Evolutionary conservation across 2,329 filamentous ascomycete species (phyloP).

Genomic region (Exophiala dermatitidis): DNA sequence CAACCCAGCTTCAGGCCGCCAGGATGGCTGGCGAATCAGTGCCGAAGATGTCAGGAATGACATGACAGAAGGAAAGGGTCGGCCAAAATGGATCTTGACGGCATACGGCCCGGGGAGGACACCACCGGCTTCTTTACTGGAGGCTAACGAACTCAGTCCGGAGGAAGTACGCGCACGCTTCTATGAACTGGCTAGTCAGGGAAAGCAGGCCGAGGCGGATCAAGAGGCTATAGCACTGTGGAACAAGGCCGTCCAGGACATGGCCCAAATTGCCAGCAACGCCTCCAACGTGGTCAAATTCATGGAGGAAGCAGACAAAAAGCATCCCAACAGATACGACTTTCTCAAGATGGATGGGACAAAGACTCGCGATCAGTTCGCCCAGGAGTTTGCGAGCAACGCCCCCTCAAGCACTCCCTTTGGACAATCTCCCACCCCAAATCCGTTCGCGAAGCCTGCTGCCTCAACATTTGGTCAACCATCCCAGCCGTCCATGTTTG

Average conservation of each 20-base stretch:
- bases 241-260: slow-evolving; percentile 61
- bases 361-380: slow-evolving; percentile 26
- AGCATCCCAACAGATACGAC: slow-evolving; percentile 69
- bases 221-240: slow-evolving; percentile 51
- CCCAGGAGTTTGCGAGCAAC: slow-evolving; percentile 30
- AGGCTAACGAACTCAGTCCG: slow-evolving; percentile 78
- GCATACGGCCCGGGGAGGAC: slow-evolving; percentile 72
- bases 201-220: slow-evolving; percentile 46
- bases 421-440: slow-evolving; percentile 13
- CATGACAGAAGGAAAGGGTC: slow-evolving; percentile 54
- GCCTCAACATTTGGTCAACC: slow-evolving; percentile 37
- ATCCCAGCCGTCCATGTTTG: slow-evolving; percentile 26
- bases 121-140: slow-evolving; percentile 75
- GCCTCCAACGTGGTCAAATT: slow-evolving; percentile 65
- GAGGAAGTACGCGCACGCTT: slow-evolving; percentile 74
- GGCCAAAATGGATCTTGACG: slow-evolving; percentile 78
- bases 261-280: slow-evolving; percentile 62
- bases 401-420: slow-evolving; percentile 4
- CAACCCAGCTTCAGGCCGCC: slow-evolving; percentile 22
- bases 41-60: slow-evolving; percentile 57
- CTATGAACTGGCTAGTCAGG: slow-evolving; percentile 57
- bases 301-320: slow-evolving; percentile 57
- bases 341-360: slow-evolving; percentile 41
- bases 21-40: slow-evolving; percentile 41
- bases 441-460: slow-evolving; percentile 29